Evolutionary conservation across 1,139 yeast species (phyloP).

Genomic region (Yamadazyma aaseri): DNA sequence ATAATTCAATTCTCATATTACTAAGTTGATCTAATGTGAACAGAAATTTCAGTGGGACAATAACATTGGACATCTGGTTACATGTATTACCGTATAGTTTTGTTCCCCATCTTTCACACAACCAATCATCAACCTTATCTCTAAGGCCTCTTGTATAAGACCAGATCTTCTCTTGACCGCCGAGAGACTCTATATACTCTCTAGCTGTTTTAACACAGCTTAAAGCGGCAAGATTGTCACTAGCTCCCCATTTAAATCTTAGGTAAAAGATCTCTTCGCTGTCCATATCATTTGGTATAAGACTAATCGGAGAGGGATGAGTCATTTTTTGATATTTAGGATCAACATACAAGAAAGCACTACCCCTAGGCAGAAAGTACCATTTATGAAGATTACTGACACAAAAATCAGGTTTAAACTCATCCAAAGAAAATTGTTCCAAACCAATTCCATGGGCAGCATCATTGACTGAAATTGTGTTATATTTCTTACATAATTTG

Average conservation of each 20-base stretch:
- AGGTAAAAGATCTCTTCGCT: slow-evolving; percentile 34
- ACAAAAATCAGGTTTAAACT: slow-evolving; percentile 58
- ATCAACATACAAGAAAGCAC: slow-evolving; percentile 60
- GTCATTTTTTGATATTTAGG: slow-evolving; percentile 47
- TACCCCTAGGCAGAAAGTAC: slow-evolving; percentile 58
- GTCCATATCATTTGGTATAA: neutral
- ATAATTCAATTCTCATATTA: neutral
- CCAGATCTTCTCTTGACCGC: slow-evolving; percentile 55
- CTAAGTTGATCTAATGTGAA: slow-evolving; percentile 9
- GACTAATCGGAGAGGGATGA: slow-evolving; percentile 60
- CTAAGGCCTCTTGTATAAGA: slow-evolving; percentile 43
- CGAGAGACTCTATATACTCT: slow-evolving; percentile 46
- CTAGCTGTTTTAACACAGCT: slow-evolving; percentile 37
- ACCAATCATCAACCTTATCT: slow-evolving; percentile 32
- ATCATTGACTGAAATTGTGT: slow-evolving; percentile 58
- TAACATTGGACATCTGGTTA: slow-evolving; percentile 22
- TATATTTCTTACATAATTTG: slow-evolving; percentile 46
- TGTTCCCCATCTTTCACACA: slow-evolving; percentile 40
- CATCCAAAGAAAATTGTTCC: slow-evolving; percentile 39
- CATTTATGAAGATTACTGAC: slow-evolving; percentile 70
- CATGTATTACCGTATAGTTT: slow-evolving; percentile 29
- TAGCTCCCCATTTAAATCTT: slow-evolving; percentile 7
- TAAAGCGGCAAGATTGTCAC: slow-evolving; percentile 28
- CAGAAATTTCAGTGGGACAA: slow-evolving; percentile 37
- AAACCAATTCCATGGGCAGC: slow-evolving; percentile 73